Percentiles rank a stretch among this genome's conserved stretches.
phyloP scores from a whole-genome alignment of 768 basidiomycete genomes.

The Tephrocybe sp. region DNA sequence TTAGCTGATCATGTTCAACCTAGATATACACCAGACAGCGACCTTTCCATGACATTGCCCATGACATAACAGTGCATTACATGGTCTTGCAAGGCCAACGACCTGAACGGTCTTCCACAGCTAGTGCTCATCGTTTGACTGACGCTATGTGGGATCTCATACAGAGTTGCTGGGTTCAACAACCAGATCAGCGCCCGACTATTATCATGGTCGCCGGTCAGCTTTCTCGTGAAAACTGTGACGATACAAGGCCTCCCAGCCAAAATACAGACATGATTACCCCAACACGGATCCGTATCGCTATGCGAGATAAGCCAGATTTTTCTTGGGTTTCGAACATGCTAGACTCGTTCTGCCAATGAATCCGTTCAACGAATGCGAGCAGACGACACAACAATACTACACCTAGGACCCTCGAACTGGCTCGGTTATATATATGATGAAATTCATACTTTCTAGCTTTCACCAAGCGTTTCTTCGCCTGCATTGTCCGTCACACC shows the following conservation, averaged over 20 bases:
- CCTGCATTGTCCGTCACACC: too few relatives aligned
- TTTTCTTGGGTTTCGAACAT: slow-evolving; percentile 1
- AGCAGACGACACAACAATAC: too few relatives aligned
- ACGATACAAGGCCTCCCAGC: background rate
- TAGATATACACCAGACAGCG: background rate
- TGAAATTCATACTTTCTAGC: too few relatives aligned
- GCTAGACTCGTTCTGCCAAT: too few relatives aligned
- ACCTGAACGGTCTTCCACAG: background rate
- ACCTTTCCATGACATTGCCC: background rate
- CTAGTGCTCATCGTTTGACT: background rate
- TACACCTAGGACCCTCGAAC: too few relatives aligned
- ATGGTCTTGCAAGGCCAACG: background rate
- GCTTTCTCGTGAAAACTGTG: background rate
- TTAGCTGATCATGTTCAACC: too few relatives aligned
- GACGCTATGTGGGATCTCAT: background rate
- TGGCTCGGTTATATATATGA: too few relatives aligned
- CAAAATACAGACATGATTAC: background rate
- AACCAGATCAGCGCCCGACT: background rate
- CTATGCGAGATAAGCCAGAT: background rate
- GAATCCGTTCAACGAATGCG: too few relatives aligned
- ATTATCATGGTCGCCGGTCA: background rate
- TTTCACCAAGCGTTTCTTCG: too few relatives aligned
- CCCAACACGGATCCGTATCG: background rate
- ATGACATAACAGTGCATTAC: background rate
- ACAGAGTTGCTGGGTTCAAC: background rate